These are phyloP conservation scores for Dactylella cylindrospora DNA, from an alignment of 2,329 filamentous ascomycete genomes.

Conservation along the genomic window DNA sequence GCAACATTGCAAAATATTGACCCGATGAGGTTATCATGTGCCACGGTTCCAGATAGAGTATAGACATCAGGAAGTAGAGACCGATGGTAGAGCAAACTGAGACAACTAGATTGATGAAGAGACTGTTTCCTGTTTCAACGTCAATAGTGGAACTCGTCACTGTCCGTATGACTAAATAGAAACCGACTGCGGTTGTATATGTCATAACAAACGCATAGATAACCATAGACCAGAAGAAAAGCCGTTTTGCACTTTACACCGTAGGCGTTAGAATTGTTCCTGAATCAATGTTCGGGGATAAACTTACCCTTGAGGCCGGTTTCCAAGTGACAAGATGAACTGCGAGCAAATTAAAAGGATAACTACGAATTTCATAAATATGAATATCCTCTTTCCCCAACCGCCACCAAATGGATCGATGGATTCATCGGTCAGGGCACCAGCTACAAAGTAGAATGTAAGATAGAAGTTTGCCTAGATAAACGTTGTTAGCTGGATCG, in stretches of 20 bases:
- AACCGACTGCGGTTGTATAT: slow-evolving; percentile 84
- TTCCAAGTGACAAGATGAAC: slow-evolving; percentile 94
- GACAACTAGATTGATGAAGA: slow-evolving; percentile 93
- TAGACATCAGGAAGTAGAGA: slow-evolving; percentile 93
- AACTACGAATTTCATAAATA: slow-evolving; percentile 78
- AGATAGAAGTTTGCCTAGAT: slow-evolving; percentile 88
- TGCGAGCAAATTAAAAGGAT: slow-evolving; percentile 88
- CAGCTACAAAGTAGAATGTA: slow-evolving; percentile 96
- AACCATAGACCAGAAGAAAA: slow-evolving; percentile 85
- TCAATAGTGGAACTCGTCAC: slow-evolving; percentile 59
- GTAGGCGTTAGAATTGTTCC: neutral
- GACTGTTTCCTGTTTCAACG: slow-evolving; percentile 73
- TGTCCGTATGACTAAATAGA: slow-evolving; percentile 88
- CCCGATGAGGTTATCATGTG: slow-evolving; percentile 92
- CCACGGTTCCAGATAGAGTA: slow-evolving; percentile 97
- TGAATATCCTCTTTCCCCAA: slow-evolving; percentile 81
- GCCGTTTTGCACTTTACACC: slow-evolving; percentile 67
- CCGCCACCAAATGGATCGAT: slow-evolving; percentile 90
- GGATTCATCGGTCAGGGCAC: slow-evolving; percentile 74
- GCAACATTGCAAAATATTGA: slow-evolving; percentile 91
- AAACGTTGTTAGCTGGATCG: slow-evolving; percentile 47
- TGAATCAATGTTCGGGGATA: neutral
- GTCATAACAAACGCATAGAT: slow-evolving; percentile 93
- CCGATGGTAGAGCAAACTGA: slow-evolving; percentile 86
- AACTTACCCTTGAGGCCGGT: slow-evolving; percentile 79